These are phyloP conservation scores for Histomonas meleagridis DNA, from an alignment of 208 protist genomes.

Conservation along the genomic window DNA sequence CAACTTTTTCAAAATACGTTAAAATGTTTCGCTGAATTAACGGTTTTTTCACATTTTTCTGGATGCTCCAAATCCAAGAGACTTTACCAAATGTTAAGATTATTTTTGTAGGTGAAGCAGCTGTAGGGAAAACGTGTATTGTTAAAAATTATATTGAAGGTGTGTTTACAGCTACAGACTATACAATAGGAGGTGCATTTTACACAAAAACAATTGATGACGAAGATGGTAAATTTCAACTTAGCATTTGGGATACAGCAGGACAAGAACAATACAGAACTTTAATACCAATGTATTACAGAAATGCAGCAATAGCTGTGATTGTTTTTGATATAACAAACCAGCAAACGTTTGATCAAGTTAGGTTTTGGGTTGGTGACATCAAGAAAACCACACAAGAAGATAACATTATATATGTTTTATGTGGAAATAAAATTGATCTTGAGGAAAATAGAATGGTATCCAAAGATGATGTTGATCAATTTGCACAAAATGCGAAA, in stretches of 20 bases:
- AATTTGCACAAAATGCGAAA: background rate
- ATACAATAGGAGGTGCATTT: conserved; percentile 1
- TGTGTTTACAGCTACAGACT: background rate
- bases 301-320: background rate
- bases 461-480: background rate
- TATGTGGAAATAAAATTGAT: conserved; percentile 16
- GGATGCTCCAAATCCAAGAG: no score
- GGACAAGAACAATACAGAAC: background rate
- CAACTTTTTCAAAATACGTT: no score
- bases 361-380: background rate
- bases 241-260: background rate
- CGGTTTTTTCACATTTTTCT: no score
- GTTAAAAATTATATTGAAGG: background rate
- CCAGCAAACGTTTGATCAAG: background rate
- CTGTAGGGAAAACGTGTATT: background rate
- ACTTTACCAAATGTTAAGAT: no score
- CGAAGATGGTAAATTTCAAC: background rate
- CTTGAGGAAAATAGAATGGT: background rate
- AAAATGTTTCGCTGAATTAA: no score
- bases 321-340: background rate
- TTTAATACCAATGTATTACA: background rate
- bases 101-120: background rate
- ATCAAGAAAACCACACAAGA: background rate
- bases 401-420: background rate
- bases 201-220: background rate